Evolutionary conservation across 768 basidiomycete genomes (phyloP).

Genomic region (Hericium coralloides): DNA sequence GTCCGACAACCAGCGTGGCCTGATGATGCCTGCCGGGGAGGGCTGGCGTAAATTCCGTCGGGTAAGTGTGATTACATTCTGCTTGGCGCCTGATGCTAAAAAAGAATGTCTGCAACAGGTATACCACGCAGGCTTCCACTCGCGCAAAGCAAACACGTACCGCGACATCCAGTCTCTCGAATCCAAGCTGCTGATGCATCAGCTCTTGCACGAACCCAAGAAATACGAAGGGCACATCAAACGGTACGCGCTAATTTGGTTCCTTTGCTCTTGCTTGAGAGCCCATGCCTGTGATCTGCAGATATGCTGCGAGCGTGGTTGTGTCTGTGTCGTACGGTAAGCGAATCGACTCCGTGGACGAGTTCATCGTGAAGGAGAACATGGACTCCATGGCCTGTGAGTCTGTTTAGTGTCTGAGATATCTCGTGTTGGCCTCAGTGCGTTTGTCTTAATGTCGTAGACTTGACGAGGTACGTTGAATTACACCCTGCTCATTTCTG

Average conservation of each 20-base stretch:
- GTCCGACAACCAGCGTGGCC: slow-evolving; percentile 35
- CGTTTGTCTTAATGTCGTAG: background rate
- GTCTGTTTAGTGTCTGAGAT: background rate
- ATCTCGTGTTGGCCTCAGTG: background rate
- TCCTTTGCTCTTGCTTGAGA: background rate
- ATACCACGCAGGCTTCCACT: slow-evolving; percentile 35
- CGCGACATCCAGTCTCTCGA: slow-evolving; percentile 39
- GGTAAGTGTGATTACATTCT: slow-evolving; percentile 15
- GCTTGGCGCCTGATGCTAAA: background rate
- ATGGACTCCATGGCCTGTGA: slow-evolving; percentile 35
- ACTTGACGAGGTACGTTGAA: slow-evolving; percentile 17
- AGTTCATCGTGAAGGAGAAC: slow-evolving; percentile 40
- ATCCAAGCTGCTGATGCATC: slow-evolving; percentile 33
- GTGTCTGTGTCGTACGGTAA: slow-evolving; percentile 36
- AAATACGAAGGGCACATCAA: slow-evolving; percentile 33
- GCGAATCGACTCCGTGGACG: slow-evolving; percentile 34
- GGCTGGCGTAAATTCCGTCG: slow-evolving; percentile 41
- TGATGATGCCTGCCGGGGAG: slow-evolving; percentile 36
- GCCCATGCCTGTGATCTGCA: slow-evolving; percentile 6
- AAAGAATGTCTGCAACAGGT: slow-evolving; percentile 19
- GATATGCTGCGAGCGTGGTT: slow-evolving; percentile 37
- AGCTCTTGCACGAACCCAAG: slow-evolving; percentile 31
- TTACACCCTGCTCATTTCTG: slow-evolving; percentile 1
- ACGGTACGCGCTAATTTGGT: slow-evolving; percentile 18
- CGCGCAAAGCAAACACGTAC: slow-evolving; percentile 33